Base-by-base conservation (phyloP, 2,329 filamentous ascomycete genomes). In the Fusarium concolor region DNA sequence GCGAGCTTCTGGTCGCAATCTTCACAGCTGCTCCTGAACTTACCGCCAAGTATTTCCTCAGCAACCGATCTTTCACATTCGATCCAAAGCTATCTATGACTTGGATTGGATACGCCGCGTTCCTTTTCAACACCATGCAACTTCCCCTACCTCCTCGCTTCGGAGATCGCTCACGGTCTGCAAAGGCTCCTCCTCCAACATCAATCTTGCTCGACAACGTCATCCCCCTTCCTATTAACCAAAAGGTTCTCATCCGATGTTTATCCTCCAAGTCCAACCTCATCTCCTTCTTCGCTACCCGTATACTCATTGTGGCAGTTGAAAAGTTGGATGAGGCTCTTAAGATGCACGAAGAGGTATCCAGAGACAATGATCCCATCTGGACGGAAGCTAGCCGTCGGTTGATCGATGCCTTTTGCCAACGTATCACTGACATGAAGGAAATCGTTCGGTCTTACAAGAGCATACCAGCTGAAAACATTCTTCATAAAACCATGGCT, bases 41-140 rank as follows among this genome's bases (percentile, higher is more conserved):
- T 5, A 87, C 97, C 2, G 91, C 93, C 42, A 90, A 94, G 73
- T 99, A 96, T 77, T 98, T 97, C 75, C 84, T 89, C 42, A 90
- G 88, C 75, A 94, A 93, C 75, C 89, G 87, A 62, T 87, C 90
- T 54, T 96, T 98, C 73, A 88, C 90, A 0, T 93, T 97, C 66
- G 94, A 98, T 41, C 94, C 96, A 0, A 98, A 97, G 75, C 85
- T 96, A 7, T 96, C 94, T 5, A 90, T 94, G 43, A 96, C 94
- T 0, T 99, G 96, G 96, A 92, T 98, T 70, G 94, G 95, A 41
- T 97, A 96, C 76, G 93, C 94, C 0, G 89, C 94, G 0, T 93
- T 98, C 65, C 81, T 99, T 7, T 97, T 96, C 78, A 92, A 91
- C 63, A 88, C 90, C 2, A 89, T 97, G 44, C 87, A 90, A 58